phyloP scores from a whole-genome alignment of 495 filamentous ascomycete genomes.

The Opeltia flavorubescens region DNA sequence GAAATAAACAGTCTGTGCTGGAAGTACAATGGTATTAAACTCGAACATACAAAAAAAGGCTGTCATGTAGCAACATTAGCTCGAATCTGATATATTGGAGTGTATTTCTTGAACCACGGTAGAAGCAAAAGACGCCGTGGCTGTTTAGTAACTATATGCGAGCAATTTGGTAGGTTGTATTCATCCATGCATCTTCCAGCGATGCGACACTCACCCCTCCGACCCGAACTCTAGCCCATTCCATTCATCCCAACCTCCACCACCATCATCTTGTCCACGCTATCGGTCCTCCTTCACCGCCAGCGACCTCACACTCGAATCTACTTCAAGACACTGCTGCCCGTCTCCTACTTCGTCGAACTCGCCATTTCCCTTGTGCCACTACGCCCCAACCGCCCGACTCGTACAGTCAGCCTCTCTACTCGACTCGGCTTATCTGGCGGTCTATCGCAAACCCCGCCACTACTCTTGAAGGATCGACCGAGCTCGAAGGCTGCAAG shows the following conservation, averaged over 20 bases:
- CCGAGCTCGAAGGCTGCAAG: neutral
- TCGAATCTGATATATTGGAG: no score
- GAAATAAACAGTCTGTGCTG: no score
- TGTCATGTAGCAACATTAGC: no score
- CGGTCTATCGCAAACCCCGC: constrained; percentile 2
- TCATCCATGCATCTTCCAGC: constrained; percentile 8
- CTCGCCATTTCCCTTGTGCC: no score
- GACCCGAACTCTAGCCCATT: constrained; percentile 3
- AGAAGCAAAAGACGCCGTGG: neutral
- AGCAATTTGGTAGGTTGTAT: neutral
- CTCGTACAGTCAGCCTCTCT: constrained; percentile 17
- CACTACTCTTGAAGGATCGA: neutral
- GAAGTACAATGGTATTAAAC: no score
- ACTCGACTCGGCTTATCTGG: constrained; percentile 12
- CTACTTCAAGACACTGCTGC: neutral
- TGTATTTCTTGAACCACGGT: no score
- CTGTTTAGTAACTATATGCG: neutral
- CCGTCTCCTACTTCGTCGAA: no score
- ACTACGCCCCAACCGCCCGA: constrained; percentile 1
- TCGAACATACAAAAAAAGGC: no score
- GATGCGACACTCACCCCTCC: constrained; percentile 12
- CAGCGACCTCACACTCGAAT: neutral
- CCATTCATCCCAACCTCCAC: constrained; percentile 2
- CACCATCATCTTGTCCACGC: neutral
- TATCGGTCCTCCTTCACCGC: neutral